Evolutionary conservation across 1,139 yeast genomes (phyloP), one percentile per base, ranked within the genome.

Genomic region (Candida dubliniensis): DNA sequence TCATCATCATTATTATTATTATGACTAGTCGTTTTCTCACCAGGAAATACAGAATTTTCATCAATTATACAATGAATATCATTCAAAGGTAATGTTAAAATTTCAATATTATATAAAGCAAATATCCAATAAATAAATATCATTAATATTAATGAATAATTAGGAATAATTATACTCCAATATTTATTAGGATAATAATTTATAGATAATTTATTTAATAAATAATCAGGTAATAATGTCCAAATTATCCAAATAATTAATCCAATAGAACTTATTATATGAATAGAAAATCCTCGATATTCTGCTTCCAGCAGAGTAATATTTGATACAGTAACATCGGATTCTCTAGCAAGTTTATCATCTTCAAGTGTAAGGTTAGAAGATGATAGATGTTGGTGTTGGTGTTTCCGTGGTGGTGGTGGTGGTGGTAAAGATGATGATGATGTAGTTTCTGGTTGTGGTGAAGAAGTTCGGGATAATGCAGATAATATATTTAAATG

Each of bases 101-200:
- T 75, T 57, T 91, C 97, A 4, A 81, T 79, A 57, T 87, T 87
- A 69, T 85, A 88, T 37, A 82, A 63, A 0, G 84, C 82, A 44
- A 90, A 64, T 3, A 83, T 87, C 4, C 87, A 69, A 60, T 90
- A 91, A 0, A 77, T 76, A 57, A 81, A 89, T 8, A 82, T 65
- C 87, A 91, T 81, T 12, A 75, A 62, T 73, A 88, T 80, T 34
- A 91, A 67, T 8, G 84, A 71, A 55, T 79, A 84, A 3, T 85
- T 70, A 1, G 96, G 96, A 1, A 87, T 61, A 0, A 90, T 87
- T 41, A 84, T 58, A 1, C 93, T 84, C 96, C 96, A 89, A 84
- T 93, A 88, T 52, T 89, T 71, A 30, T 89, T 85, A 0, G 96
- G 96, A 53, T 83, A 86, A 62, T 87, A 89, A 53, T 80, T 76